phyloP scores from a whole-genome alignment of 2,329 filamentous ascomycete species.

The Pseudogymnoascus destructans region DNA sequence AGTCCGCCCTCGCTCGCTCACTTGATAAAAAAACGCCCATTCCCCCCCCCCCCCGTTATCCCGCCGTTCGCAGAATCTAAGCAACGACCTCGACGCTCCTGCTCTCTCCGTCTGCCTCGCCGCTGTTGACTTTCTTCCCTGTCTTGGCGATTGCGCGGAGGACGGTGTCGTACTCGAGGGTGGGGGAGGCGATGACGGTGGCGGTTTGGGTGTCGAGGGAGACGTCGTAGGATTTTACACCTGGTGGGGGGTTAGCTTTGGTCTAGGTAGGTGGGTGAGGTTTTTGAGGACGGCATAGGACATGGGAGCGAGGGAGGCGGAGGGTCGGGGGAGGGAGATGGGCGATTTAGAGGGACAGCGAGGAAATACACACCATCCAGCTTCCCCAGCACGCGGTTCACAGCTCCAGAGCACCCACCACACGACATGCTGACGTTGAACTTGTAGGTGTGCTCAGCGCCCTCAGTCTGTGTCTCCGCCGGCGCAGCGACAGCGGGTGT shows the following conservation, averaged over 20 bases:
- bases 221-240: slow-evolving; percentile 76
- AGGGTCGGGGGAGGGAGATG: slow-evolving; percentile 8
- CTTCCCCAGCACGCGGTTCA: slow-evolving; percentile 85
- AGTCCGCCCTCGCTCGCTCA: not conserved
- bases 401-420: slow-evolving; percentile 86
- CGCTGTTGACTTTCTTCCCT: slow-evolving; percentile 78
- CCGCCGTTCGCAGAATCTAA: not conserved
- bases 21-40: not conserved
- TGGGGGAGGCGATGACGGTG: slow-evolving; percentile 56
- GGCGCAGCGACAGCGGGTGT: not conserved
- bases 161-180: slow-evolving; percentile 65
- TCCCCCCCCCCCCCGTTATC: not conserved
- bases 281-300: not conserved
- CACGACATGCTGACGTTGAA: slow-evolving; percentile 93
- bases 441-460: slow-evolving; percentile 63
- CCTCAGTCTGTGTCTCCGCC: not conserved
- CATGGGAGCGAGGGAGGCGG: not conserved
- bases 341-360: not conserved
- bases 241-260: slow-evolving; percentile 32
- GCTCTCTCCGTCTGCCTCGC: slow-evolving; percentile 53
- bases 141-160: slow-evolving; percentile 88
- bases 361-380: slow-evolving; percentile 56
- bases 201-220: slow-evolving; percentile 78
- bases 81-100: slow-evolving; percentile 34
- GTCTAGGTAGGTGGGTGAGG: not conserved